Conservation (phyloP, 2,329 filamentous ascomycete species). For the Claviceps maximensis region DNA sequence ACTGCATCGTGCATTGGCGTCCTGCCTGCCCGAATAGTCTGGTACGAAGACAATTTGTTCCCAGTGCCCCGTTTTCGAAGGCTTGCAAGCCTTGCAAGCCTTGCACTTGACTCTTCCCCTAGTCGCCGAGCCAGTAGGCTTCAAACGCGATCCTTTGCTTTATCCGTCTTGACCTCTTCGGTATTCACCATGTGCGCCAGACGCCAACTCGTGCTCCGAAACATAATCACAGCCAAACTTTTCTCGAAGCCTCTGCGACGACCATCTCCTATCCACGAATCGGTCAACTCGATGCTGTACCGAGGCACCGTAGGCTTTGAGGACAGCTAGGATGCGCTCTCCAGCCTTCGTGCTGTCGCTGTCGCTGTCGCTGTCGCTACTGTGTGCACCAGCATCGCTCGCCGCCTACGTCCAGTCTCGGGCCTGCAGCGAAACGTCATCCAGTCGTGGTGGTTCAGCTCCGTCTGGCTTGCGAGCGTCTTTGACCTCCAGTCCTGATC, state of each 20-base stretch:
- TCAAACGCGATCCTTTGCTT: too few relatives aligned
- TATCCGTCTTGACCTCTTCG: not conserved
- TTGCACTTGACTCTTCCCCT: too few relatives aligned
- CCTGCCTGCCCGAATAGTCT: too few relatives aligned
- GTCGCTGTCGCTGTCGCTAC: not conserved
- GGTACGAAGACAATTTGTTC: too few relatives aligned
- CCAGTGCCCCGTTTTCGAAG: too few relatives aligned
- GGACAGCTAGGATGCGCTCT: not conserved
- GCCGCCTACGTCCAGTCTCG: slow-evolving; percentile 1
- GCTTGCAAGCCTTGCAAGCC: too few relatives aligned
- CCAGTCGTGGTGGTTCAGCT: not conserved
- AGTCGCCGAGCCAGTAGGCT: too few relatives aligned
- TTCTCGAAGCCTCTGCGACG: not conserved
- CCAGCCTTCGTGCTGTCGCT: not conserved
- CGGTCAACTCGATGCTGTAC: not conserved
- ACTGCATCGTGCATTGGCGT: too few relatives aligned
- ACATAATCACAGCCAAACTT: not conserved
- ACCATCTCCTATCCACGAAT: not conserved
- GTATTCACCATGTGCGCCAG: not conserved
- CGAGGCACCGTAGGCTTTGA: not conserved
- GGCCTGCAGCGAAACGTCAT: not conserved
- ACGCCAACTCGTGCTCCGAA: not conserved
- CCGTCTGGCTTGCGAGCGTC: not conserved
- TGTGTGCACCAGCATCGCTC: not conserved
- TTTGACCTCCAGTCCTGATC: not conserved